phyloP scores from a whole-genome alignment of 192 early-diverging fungal species.

The Neocallimastix lanati region DNA sequence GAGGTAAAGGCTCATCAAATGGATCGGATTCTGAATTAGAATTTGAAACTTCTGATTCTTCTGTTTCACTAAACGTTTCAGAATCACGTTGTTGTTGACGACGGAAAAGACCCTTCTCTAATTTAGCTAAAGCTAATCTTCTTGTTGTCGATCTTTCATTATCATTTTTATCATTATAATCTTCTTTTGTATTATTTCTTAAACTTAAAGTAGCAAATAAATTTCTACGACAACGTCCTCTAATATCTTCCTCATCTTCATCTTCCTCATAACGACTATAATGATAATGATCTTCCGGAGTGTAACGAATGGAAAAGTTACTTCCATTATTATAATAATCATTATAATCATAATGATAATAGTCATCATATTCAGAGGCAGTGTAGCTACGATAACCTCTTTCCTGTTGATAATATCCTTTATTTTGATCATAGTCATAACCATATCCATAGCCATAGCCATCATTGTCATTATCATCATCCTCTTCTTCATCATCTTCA shows the following conservation, averaged over 20 bases:
- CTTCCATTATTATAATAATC: neutral
- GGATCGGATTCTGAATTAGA: neutral
- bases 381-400: no score
- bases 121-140: neutral
- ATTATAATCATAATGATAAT: neutral
- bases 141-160: neutral
- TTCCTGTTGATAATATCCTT: no score
- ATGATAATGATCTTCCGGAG: neutral
- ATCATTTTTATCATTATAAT: neutral
- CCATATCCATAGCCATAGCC: neutral
- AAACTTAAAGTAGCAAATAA: neutral
- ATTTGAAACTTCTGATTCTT: neutral
- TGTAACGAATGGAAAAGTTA: neutral
- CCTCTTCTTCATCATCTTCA: neutral
- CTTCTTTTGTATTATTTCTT: neutral
- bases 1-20: neutral
- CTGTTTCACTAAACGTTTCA: neutral
- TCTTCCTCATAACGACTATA: no score
- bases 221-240: neutral
- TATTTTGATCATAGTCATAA: no score
- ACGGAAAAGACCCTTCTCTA: neutral
- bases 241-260: neutral
- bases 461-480: neutral
- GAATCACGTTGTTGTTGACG: neutral
- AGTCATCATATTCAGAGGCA: neutral